Conservation (phyloP, 2,329 filamentous ascomycete species). For the Coleophoma cylindrospora region DNA sequence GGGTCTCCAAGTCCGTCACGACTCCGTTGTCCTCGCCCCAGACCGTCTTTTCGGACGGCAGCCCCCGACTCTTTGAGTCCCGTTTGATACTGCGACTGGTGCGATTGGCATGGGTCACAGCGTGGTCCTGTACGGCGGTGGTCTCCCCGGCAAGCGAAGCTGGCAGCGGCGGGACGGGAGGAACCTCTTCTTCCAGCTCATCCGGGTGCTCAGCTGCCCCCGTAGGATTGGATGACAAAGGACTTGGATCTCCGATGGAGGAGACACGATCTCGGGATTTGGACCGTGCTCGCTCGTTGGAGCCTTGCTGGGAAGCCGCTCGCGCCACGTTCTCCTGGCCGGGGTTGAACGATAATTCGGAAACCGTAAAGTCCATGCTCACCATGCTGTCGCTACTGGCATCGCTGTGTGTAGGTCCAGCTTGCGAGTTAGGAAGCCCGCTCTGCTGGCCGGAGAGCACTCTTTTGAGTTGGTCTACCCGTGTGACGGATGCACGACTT, state of each 20-base stretch:
- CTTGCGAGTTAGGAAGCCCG: constrained; percentile 29
- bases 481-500: constrained; percentile 47
- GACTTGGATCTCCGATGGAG: constrained; percentile 13
- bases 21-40: constrained; percentile 18
- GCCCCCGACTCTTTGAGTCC: constrained; percentile 11
- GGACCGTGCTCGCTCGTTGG: constrained; percentile 18
- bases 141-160: constrained; percentile 14
- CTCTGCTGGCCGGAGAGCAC: constrained; percentile 48
- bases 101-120: constrained; percentile 8
- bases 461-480: constrained; percentile 60
- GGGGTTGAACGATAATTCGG: constrained; percentile 57
- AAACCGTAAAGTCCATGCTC: constrained; percentile 64
- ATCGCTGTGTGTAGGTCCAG: constrained; percentile 39
- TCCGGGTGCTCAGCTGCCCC: constrained; percentile 7
- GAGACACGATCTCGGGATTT: constrained; percentile 23
- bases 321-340: constrained; percentile 10
- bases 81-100: constrained; percentile 16
- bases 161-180: constrained; percentile 25
- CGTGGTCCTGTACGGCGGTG: constrained; percentile 17
- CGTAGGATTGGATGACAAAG: constrained; percentile 18
- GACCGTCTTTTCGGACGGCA: constrained; percentile 8
- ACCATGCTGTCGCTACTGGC: constrained; percentile 64
- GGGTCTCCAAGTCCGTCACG: constrained; percentile 19
- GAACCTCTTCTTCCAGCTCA: constrained; percentile 17
- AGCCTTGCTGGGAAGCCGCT: constrained; percentile 18